These are phyloP conservation scores for Irpex sp. DNA, from an alignment of 1,284 basidiomycete species.

Conservation along the genomic window DNA sequence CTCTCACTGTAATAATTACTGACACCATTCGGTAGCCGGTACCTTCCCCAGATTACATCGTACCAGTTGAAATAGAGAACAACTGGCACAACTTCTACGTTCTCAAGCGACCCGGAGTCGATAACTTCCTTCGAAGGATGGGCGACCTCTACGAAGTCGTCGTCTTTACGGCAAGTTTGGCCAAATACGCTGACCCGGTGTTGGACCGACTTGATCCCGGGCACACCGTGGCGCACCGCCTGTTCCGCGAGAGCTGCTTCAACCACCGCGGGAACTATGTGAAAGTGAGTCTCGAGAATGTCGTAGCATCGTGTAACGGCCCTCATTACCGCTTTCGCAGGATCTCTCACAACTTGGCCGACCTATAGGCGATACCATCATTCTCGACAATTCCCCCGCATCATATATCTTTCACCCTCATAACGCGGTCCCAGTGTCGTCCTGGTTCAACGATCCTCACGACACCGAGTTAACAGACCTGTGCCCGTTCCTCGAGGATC, in stretches of 20 bases:
- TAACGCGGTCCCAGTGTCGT: constrained; percentile 97
- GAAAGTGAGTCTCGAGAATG: constrained; percentile 68
- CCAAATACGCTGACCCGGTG: constrained; percentile 99
- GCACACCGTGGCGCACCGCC: constrained; percentile 88
- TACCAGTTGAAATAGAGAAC: constrained; percentile 98
- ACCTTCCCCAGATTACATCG: constrained; percentile 95
- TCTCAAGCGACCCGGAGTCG: constrained; percentile 97
- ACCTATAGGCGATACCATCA: constrained; percentile 91
- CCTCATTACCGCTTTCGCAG: constrained; percentile 36
- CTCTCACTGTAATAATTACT: constrained; percentile 7
- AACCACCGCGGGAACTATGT: constrained; percentile 99
- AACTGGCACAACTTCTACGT: constrained; percentile 99
- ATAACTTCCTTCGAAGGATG: constrained; percentile 96
- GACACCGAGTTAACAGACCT: constrained; percentile 97
- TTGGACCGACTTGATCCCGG: constrained; percentile 95
- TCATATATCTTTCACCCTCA: constrained; percentile 99
- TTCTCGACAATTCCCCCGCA: constrained; percentile 98
- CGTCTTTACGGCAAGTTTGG: constrained; percentile 95
- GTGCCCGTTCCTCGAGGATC: constrained; percentile 89
- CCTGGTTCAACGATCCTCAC: constrained; percentile 99
- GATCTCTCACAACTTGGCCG: constrained; percentile 96
- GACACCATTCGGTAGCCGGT: constrained; percentile 63
- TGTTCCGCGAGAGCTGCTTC: constrained; percentile 98
- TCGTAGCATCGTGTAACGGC: constrained; percentile 12
- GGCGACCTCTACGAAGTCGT: constrained; percentile 98